phyloP scores from a whole-genome alignment of 345 rosid genomes.

The Melastoma malabathricum region DNA sequence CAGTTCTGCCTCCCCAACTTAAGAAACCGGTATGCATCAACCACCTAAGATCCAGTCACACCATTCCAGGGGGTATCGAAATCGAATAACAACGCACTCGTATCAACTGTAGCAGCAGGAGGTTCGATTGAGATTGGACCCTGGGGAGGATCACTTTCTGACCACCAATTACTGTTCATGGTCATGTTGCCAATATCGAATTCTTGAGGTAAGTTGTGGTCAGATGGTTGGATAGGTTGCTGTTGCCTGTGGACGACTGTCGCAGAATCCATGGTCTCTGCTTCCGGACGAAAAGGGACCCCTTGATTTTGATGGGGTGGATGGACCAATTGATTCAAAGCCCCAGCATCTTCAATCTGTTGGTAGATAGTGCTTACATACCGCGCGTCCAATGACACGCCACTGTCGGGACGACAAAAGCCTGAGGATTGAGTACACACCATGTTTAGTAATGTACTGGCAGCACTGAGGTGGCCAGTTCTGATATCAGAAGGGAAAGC shows the following conservation, averaged over 20 bases:
- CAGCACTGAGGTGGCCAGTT: background rate
- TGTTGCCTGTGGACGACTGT: too few species aligned
- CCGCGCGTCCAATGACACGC: too few species aligned
- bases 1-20: too few species aligned
- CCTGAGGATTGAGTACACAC: background rate
- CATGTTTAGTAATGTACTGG: background rate
- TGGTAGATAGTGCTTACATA: too few species aligned
- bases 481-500: background rate
- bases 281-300: too few species aligned
- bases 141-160: conserved; percentile 8
- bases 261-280: too few species aligned
- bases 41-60: conserved; percentile 11
- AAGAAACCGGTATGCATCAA: background rate
- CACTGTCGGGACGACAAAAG: too few species aligned
- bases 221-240: too few species aligned
- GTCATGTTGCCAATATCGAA: conserved; percentile 4
- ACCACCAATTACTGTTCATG: conserved; percentile 15
- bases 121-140: background rate
- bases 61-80: conserved; percentile 28
- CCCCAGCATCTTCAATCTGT: too few species aligned
- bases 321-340: too few species aligned
- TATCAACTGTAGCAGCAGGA: conserved; percentile 16
- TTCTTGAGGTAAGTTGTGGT: background rate
- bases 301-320: too few species aligned
- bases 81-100: conserved; percentile 24